Evolutionary conservation across 768 basidiomycete species (phyloP), one percentile per base, ranked within the genome.

Genomic region (Sarcodon aspratus): DNA sequence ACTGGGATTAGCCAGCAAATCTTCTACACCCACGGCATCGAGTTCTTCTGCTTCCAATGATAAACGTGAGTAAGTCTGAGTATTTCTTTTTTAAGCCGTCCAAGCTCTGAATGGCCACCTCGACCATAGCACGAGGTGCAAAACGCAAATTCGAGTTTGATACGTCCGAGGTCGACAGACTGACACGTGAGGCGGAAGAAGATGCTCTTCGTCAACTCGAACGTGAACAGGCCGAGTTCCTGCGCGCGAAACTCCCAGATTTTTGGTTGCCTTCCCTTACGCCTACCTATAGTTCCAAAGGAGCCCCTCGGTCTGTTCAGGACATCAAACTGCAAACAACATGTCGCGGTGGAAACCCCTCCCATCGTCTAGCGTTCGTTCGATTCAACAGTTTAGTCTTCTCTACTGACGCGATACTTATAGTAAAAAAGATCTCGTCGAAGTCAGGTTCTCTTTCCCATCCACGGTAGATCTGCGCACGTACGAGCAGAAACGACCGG

Each of bases 181-280:
- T 91, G 18, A 76, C 85, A 32, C 70, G 71, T 21, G 86, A 90
- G 59, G 93, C 92, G 1, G 94, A 97, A 60, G 89, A 94, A 50
- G 82, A 80, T 15, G 96, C 96, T 0, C 67, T 94, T 45, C 73
- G 74, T 33, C 69, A 83, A 57, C 90, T 97, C 44, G 88, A 92
- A 59, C 72, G 74, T 33, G 92, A 96, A 62, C 86, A 89, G 55
- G 83, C 85, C 0, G 91, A 92, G 53, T 76, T 84, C 3, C 68
- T 95, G 49, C 87, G 84, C 51, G 76, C 79, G 51, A 96, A 97
- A 63, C 75, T 98, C 3, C 93, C 96, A 2, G 93, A 96, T 58
- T 99, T 96, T 62, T 99, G 96, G 96, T 72, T 99, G 36, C 93
- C 93, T 2, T 92, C 88, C 0, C 67, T 97, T 21, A 93, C 94